Evolutionary conservation across 176 grass and related monocot species (phyloP), one percentile per base, ranked within the genome.

Genomic region (Rhynchospora pubera): DNA sequence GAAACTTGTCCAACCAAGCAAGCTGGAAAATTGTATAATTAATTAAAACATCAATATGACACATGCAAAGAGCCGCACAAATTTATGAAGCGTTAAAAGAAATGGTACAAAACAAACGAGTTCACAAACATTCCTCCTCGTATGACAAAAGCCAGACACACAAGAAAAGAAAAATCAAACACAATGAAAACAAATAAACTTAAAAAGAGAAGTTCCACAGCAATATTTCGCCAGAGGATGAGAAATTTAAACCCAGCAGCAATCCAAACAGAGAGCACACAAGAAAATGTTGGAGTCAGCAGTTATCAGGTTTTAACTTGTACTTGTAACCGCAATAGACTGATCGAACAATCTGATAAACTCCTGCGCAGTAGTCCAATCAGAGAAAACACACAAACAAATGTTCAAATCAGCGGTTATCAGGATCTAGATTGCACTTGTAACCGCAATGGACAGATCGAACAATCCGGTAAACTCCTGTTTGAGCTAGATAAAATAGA

Each of bases 381-480:
- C 44, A 48, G 4, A 51, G 44, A 74, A 4, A 1, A 13, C 12
- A 74, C 51, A 46, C n/a, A 74, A 34, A 6, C 11, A 6, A 74
- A 74, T 51, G 43, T 52, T 6, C 21, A 19, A 10, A 7, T n/a
- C 45, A 62, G 21, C 3, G 19, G 69, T 73, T 48, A 51, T 74
- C 70, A 74, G 6, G 44, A 72, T 72, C 1, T 26, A 7, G 32
- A 34, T 48, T 18, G 39, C 79, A 81, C 22, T 48, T 64, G 79
- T 51, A 81, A 47, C 59, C 19, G 19, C 79, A 81, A 51, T 50
- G 59, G 43, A 22, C 39, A 65, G 58, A 22, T 46, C 6, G 26
- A 60, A 81, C 79, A 23, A 81, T 81, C n/a, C 79, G 42, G 61
- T 81, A 81, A 64, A 81, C 59, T 45, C 79, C 79, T 14, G 57